These are phyloP conservation scores for Chalaropsis ovoidea DNA, from an alignment of 2,329 filamentous ascomycete species.

Conservation along the genomic window DNA sequence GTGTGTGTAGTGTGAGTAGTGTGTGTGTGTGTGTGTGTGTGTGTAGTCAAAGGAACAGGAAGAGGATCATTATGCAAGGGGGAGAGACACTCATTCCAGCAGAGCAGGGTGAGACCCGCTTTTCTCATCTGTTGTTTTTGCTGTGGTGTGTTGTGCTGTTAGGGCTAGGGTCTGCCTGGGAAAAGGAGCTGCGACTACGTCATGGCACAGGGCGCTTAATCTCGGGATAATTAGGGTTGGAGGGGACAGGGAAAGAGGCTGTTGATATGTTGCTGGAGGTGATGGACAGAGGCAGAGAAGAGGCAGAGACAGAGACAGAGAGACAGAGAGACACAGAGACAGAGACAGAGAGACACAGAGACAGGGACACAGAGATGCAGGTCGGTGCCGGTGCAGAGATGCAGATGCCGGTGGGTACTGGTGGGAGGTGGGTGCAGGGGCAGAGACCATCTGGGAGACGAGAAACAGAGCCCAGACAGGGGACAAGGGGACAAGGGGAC, in stretches of 20 bases:
- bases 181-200: too few species aligned
- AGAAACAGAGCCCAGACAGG: not conserved
- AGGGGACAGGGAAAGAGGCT: not conserved
- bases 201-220: too few species aligned
- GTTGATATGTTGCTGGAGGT: not conserved
- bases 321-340: not conserved
- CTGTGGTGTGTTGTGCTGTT: too few species aligned
- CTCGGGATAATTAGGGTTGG: too few species aligned
- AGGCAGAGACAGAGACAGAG: slow-evolving; percentile 1
- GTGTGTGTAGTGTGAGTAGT: not conserved
- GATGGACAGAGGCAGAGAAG: not conserved
- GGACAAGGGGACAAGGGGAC: not conserved
- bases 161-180: too few species aligned
- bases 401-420: too few species aligned
- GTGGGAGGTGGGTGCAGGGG: too few species aligned
- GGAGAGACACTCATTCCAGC: not conserved
- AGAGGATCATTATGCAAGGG: slow-evolving; percentile 3
- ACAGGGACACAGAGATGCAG: not conserved
- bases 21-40: not conserved
- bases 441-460: too few species aligned
- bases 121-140: not conserved
- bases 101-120: not conserved
- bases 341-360: not conserved
- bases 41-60: not conserved
- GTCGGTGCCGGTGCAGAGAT: not conserved